Percentiles rank a stretch among this genome's conserved stretches.
Evolutionary conservation across 768 basidiomycete genomes (phyloP).

Genomic region (Tephrocybe sp.): DNA sequence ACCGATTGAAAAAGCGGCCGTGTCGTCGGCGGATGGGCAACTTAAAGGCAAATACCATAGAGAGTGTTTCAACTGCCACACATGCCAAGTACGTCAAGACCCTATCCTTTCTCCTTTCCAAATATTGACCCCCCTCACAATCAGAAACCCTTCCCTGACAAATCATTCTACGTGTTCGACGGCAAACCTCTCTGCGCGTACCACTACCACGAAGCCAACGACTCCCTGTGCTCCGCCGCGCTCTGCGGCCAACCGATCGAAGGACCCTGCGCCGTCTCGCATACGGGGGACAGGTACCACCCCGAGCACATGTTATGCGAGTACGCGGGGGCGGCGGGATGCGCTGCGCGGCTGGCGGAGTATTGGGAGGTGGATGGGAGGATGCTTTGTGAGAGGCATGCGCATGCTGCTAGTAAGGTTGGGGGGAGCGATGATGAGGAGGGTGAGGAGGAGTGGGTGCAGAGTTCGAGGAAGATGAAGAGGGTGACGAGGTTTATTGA

Average conservation of each 20-base stretch:
- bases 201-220: constrained; percentile 91
- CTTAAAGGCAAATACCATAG: constrained; percentile 94
- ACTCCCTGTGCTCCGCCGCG: constrained; percentile 79
- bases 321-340: constrained; percentile 44
- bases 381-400: constrained; percentile 87
- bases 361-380: constrained; percentile 88
- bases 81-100: constrained; percentile 57
- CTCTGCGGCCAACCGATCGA: constrained; percentile 88
- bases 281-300: constrained; percentile 79
- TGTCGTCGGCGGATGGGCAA: constrained; percentile 89
- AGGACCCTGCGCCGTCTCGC: constrained; percentile 87
- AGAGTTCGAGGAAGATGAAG: constrained; percentile 61
- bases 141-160: constrained; percentile 88
- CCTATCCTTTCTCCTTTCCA: constrained; percentile 2
- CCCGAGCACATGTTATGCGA: constrained; percentile 89
- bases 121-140: neutral
- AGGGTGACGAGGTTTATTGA: constrained; percentile 82
- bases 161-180: constrained; percentile 87
- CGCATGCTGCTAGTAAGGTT: constrained; percentile 25
- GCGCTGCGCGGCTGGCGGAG: constrained; percentile 63
- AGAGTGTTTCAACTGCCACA: constrained; percentile 86
- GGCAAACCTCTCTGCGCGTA: constrained; percentile 89
- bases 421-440: constrained; percentile 25
- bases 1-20: constrained; percentile 88
- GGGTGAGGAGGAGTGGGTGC: constrained; percentile 29